Conservation (phyloP, 2,329 filamentous ascomycete species). For the Berkeleyomyces rouxiae region DNA sequence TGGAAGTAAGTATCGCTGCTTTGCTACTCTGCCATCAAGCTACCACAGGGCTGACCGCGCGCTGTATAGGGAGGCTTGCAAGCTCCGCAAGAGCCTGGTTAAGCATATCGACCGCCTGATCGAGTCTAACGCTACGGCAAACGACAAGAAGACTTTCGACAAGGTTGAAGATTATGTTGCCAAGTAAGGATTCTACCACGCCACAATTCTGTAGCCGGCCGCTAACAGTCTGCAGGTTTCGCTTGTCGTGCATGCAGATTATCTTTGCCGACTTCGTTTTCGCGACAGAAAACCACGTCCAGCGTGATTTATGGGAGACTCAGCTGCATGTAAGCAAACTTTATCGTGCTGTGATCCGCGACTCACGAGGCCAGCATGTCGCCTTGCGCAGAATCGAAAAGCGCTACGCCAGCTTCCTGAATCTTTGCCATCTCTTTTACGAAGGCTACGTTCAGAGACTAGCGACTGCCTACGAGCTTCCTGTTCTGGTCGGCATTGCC, state of each 20-base stretch:
- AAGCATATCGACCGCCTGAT: constrained; percentile 29
- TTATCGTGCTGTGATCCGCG: constrained; percentile 30
- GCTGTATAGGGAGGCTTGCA: constrained; percentile 26
- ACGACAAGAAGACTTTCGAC: constrained; percentile 28
- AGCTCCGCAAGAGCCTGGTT: constrained; percentile 26
- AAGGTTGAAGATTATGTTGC: constrained; percentile 28
- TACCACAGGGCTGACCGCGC: neutral
- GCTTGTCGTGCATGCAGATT: constrained; percentile 51
- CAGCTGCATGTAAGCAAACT: constrained; percentile 63
- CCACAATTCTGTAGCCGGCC: neutral
- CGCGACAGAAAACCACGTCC: constrained; percentile 45
- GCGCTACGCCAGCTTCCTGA: constrained; percentile 70
- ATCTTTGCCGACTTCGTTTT: constrained; percentile 57
- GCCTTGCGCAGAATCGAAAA: constrained; percentile 64
- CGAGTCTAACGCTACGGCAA: constrained; percentile 21
- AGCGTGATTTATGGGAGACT: constrained; percentile 59
- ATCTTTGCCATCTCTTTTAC: constrained; percentile 78
- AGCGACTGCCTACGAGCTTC: constrained; percentile 40
- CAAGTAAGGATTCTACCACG: constrained; percentile 21
- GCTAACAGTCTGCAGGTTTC: constrained; percentile 21
- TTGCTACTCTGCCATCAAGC: too few species aligned
- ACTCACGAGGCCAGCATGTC: constrained; percentile 22
- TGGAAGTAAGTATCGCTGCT: constrained; percentile 13
- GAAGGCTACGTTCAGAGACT: constrained; percentile 68
- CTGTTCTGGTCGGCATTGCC: constrained; percentile 30